Conservation (phyloP, 169 alveolate species). For the Eimeria acervulina region DNA sequence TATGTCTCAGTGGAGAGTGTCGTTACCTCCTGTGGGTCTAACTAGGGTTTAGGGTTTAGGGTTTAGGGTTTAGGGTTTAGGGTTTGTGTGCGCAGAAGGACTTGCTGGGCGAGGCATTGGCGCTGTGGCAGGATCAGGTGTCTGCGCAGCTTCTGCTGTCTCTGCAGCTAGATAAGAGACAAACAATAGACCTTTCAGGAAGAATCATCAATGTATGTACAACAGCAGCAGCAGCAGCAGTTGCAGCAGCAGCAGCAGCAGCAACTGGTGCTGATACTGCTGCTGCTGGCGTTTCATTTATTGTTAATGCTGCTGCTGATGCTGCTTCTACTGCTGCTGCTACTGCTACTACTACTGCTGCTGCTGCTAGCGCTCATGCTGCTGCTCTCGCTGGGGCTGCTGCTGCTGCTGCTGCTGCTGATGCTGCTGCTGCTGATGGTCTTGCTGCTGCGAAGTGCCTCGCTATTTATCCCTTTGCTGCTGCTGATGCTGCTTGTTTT, state of each 20-base stretch:
- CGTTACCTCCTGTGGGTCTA: background rate
- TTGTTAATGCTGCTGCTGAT: background rate
- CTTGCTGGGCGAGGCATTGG: background rate
- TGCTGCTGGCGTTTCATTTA: background rate
- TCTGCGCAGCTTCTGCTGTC: background rate
- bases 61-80: conserved; percentile 48
- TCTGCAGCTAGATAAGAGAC: background rate
- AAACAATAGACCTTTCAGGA: background rate
- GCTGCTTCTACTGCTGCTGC: background rate
- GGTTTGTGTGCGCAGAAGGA: conserved; percentile 22
- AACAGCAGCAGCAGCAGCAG: too few species aligned
- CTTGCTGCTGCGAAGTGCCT: too few species aligned
- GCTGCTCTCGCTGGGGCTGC: background rate
- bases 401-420: too few species aligned
- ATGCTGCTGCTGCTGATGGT: too few species aligned
- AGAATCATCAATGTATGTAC: background rate
- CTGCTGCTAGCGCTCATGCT: too few species aligned
- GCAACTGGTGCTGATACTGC: too few species aligned
- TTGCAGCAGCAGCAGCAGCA: too few species aligned
- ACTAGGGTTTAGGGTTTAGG: conserved; percentile 6
- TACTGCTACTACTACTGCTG: background rate
- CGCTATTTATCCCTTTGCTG: background rate
- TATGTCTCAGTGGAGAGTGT: too few species aligned
- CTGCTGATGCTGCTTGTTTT: background rate
- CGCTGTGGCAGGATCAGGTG: background rate